Base-by-base conservation (phyloP, 192 early-diverging fungal genomes). In the Gryganskiella cystojenkinii region DNA sequence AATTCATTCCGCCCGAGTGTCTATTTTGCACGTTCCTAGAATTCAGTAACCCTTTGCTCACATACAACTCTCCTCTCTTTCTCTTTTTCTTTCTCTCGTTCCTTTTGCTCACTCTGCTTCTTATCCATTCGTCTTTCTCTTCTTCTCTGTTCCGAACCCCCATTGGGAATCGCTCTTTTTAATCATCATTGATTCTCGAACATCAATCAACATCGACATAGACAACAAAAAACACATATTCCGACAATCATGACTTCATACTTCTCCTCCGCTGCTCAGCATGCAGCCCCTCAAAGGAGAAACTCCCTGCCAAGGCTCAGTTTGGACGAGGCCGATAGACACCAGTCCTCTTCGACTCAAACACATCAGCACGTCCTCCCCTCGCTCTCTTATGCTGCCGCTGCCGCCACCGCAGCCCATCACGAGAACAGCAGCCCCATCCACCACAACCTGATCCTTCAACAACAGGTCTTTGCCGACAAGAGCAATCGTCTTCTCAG, bases 391-490 rank as follows among this genome's bases (percentile, higher is more conserved):
- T 67, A 68, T n/a, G 60, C 60, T 22, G 73, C 73, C 2, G 60
- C 73, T 11, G 42, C 61, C 30, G 60, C 73, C 19, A 31, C 61
- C 22, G 9, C 74, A 6, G 22, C 47, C 24, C 74, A 65, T 15
- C 64, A 67, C 10, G 73, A 76, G 73, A 76, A 56, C 7, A 13
- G 37, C 37, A 40, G 13, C 66, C 66, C 65, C 3, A 64, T 52
- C 56, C 68, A 69, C 43, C 74, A 68, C 54, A 78, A 78, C 66
- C 61, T 72, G 19, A 67, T 80, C 46, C 61, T 74, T 24, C 89
- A 86, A 53, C 86, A 93, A 70, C 89, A 86, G 35, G 67, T 90
- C 44, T 97, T 91, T 82, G 88, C 89, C 3, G 89, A 94, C 64
- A 92, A 90, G 67, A 90, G 92, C 67, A 87, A 84, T 28, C 81